Evolutionary conservation across 2,329 filamentous ascomycete species (phyloP).

Genomic region (Paecilomyces variotii): DNA sequence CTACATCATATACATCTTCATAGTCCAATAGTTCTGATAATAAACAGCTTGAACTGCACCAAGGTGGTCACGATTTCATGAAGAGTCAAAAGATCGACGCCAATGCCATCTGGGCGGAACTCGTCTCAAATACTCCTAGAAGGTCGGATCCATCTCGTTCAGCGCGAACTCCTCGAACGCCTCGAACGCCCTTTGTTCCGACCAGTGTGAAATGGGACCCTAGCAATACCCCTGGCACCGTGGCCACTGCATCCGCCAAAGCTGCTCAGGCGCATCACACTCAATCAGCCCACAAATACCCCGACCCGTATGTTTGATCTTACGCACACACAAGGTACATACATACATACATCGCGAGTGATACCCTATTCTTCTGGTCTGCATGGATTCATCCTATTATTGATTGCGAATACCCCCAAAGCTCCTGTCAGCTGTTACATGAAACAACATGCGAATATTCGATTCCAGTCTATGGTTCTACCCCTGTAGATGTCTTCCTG

Average conservation of each 20-base stretch:
- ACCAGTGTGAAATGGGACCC: not conserved
- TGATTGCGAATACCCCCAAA: too few species aligned
- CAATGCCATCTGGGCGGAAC: slow-evolving; percentile 7
- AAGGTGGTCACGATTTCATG: slow-evolving; percentile 9
- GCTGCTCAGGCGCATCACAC: not conserved
- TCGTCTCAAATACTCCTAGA: not conserved
- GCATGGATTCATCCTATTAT: too few species aligned
- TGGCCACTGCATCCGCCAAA: not conserved
- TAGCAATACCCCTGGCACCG: not conserved
- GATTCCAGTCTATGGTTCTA: not conserved
- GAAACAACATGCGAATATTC: not conserved
- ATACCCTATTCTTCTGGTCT: too few species aligned
- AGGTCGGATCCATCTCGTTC: not conserved
- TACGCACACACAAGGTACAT: too few species aligned
- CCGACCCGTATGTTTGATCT: not conserved
- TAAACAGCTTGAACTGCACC: slow-evolving; percentile 8
- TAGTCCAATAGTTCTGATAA: not conserved
- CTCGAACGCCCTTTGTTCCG: not conserved
- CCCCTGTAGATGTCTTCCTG: not conserved
- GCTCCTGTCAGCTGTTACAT: too few species aligned
- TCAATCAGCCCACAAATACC: not conserved
- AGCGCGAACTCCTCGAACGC: not conserved
- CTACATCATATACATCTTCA: not conserved
- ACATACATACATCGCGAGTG: too few species aligned
- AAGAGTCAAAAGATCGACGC: slow-evolving; percentile 8